Percentiles rank a stretch among this genome's conserved stretches.
phyloP scores from a whole-genome alignment of 768 basidiomycete genomes.

The Daedalea quercina region DNA sequence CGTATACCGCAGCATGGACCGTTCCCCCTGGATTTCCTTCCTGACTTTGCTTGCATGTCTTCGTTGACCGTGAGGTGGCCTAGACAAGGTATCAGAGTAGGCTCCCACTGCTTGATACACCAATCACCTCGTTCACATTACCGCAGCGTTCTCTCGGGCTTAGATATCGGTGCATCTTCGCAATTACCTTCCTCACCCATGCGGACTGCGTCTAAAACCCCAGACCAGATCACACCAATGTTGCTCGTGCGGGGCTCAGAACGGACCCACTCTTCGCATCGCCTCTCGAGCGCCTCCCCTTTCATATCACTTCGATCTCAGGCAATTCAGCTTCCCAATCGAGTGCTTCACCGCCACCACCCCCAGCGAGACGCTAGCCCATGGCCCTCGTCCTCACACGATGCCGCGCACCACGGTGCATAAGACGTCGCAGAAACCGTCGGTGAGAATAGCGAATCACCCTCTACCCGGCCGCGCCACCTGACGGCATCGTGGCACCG shows the following conservation, averaged over 20 bases:
- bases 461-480: not conserved
- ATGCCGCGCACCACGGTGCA: too few relatives aligned
- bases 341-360: not conserved
- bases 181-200: not conserved
- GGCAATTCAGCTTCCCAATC: not conserved
- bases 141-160: not conserved
- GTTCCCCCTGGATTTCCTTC: too few relatives aligned
- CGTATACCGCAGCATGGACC: too few relatives aligned
- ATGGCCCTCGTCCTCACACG: not conserved
- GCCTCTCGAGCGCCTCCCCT: not conserved
- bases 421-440: too few relatives aligned
- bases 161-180: not conserved
- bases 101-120: not conserved
- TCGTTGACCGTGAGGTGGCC: not conserved
- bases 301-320: not conserved
- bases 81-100: not conserved
- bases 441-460: not conserved
- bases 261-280: not conserved
- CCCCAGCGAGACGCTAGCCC: not conserved
- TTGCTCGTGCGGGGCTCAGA: not conserved
- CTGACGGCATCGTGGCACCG: not conserved
- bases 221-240: too few relatives aligned
- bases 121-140: not conserved
- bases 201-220: not conserved
- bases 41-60: too few relatives aligned